Percentiles rank a stretch among this genome's conserved stretches.
These are phyloP conservation scores for Diaporthe humulicola DNA, from an alignment of 2,329 filamentous ascomycete species.

Conservation along the genomic window DNA sequence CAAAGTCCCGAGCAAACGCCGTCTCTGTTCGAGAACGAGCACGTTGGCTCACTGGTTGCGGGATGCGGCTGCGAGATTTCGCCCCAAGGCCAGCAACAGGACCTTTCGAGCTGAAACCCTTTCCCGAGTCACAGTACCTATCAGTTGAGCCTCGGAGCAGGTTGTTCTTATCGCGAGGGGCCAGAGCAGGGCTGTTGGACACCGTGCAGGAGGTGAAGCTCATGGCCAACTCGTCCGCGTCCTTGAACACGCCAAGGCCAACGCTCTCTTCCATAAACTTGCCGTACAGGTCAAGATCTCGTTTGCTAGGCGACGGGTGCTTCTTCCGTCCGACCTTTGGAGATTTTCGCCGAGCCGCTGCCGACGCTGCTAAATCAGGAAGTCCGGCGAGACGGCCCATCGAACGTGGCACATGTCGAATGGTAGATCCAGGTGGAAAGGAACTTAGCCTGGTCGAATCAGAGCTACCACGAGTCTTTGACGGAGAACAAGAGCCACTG, in stretches of 20 bases:
- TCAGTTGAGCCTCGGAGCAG: slow-evolving; percentile 38
- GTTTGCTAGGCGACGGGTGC: slow-evolving; percentile 60
- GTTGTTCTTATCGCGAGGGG: slow-evolving; percentile 48
- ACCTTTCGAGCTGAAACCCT: slow-evolving; percentile 23
- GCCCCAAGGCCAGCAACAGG: slow-evolving; percentile 5
- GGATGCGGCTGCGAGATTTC: slow-evolving; percentile 41
- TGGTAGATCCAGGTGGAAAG: slow-evolving; percentile 39
- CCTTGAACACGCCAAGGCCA: slow-evolving; percentile 29
- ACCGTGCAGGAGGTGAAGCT: slow-evolving; percentile 34
- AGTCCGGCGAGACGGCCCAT: slow-evolving; percentile 36
- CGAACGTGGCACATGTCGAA: slow-evolving; percentile 41
- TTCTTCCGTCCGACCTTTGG: slow-evolving; percentile 50
- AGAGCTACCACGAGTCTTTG: background rate
- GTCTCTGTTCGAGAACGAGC: slow-evolving; percentile 35
- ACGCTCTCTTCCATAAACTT: slow-evolving; percentile 38
- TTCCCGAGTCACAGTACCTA: slow-evolving; percentile 19
- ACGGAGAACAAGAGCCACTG: background rate
- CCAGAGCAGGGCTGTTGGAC: slow-evolving; percentile 35
- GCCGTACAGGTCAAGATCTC: slow-evolving; percentile 53
- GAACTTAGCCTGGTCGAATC: slow-evolving; percentile 35
- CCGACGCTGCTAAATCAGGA: slow-evolving; percentile 6
- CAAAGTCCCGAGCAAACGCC: slow-evolving; percentile 35
- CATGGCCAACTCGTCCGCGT: slow-evolving; percentile 49
- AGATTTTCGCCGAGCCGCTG: background rate
- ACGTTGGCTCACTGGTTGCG: slow-evolving; percentile 41